Evolutionary conservation across 306 rosid genomes (phyloP).

Genomic region (Quercus suber): DNA sequence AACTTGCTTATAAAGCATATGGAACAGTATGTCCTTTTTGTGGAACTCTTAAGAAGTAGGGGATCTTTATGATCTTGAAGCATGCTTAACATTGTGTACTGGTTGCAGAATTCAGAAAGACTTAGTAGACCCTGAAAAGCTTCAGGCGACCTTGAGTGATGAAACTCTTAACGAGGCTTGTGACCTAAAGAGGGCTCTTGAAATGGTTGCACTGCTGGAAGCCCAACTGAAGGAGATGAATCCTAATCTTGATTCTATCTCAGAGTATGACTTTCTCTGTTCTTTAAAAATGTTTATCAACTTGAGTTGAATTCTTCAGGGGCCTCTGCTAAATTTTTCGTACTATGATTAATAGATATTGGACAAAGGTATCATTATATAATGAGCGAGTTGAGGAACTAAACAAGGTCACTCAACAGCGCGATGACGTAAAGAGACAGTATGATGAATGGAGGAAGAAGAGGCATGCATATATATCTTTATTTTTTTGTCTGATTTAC

Average conservation of each 20-base stretch:
- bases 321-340: conserved; percentile 10
- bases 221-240: conserved; percentile 69
- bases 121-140: conserved; percentile 81
- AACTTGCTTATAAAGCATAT: conserved; percentile 75
- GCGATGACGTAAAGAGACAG: conserved; percentile 74
- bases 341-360: conserved; percentile 45
- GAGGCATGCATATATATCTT: conserved; percentile 44
- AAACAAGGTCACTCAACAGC: conserved; percentile 67
- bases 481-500: not conserved
- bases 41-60: not conserved
- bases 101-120: conserved; percentile 74
- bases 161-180: conserved; percentile 46
- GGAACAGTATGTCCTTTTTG: conserved; percentile 68
- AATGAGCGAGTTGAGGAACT: conserved; percentile 88
- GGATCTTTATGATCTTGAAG: conserved; percentile 15
- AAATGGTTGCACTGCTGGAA: conserved; percentile 72
- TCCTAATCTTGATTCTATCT: conserved; percentile 56
- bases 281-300: not conserved
- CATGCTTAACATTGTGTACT: conserved; percentile 10
- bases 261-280: conserved; percentile 56
- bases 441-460: conserved; percentile 86
- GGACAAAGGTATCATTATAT: conserved; percentile 70
- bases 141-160: conserved; percentile 60
- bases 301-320: conserved; percentile 3
- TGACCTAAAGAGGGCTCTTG: conserved; percentile 74